phyloP scores from a whole-genome alignment of 1,139 yeast species.

The Sugiyamaella grinbergsii region DNA sequence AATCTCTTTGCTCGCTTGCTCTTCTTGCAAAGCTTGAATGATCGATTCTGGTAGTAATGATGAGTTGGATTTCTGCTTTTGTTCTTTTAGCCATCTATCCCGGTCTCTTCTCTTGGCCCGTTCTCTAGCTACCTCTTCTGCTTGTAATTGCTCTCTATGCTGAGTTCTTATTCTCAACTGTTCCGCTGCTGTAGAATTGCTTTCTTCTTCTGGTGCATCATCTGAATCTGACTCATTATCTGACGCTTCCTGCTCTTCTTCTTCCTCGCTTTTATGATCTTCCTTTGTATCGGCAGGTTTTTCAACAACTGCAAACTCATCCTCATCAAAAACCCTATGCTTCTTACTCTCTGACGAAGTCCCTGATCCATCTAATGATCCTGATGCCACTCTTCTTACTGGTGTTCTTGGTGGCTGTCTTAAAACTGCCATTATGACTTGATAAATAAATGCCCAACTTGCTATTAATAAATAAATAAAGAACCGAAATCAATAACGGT shows the following conservation, averaged over 20 bases:
- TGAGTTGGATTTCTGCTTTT: slow-evolving; percentile 22
- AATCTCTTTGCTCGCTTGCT: neutral
- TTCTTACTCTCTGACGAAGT: slow-evolving; percentile 2
- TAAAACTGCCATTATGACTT: slow-evolving; percentile 14
- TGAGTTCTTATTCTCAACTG: slow-evolving; percentile 19
- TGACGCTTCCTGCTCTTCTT: neutral
- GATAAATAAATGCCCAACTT: neutral
- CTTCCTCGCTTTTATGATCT: neutral
- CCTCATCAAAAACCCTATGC: slow-evolving; percentile 21
- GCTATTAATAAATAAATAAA: neutral
- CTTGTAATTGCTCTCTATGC: slow-evolving; percentile 19
- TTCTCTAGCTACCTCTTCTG: slow-evolving; percentile 21
- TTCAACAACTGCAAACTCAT: slow-evolving; percentile 3
- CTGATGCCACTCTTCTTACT: slow-evolving; percentile 10
- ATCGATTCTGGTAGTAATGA: slow-evolving; percentile 10
- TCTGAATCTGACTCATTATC: slow-evolving; percentile 24
- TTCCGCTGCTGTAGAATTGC: slow-evolving; percentile 24
- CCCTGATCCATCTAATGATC: slow-evolving; percentile 3
- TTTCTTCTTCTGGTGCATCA: slow-evolving; percentile 36
- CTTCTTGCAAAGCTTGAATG: slow-evolving; percentile 9
- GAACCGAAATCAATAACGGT: neutral
- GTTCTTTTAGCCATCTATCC: slow-evolving; percentile 27
- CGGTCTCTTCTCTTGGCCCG: slow-evolving; percentile 28
- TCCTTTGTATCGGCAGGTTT: too few relatives aligned
- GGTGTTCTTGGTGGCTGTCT: slow-evolving; percentile 19